phyloP scores from a whole-genome alignment of 208 protist species.

The Acanthamoeba healyi region DNA sequence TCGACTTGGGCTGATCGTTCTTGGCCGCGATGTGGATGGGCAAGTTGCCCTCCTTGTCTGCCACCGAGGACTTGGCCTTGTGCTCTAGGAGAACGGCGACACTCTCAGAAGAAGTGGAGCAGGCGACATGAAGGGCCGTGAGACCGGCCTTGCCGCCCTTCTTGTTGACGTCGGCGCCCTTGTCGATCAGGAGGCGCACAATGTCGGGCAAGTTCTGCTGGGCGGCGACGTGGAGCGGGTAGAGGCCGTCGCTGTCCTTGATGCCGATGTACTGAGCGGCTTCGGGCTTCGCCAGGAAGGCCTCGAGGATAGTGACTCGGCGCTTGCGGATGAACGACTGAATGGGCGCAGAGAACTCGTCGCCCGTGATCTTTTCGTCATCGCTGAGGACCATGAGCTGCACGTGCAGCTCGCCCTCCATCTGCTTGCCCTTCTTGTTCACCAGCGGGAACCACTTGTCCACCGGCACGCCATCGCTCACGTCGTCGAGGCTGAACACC shows the following conservation, averaged over 20 bases:
- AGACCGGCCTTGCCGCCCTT: constrained; percentile 2
- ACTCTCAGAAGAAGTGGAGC: constrained; percentile 45
- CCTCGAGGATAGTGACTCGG: neutral
- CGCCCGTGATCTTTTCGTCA: constrained; percentile 52
- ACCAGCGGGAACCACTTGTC: constrained; percentile 38
- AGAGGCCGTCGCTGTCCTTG: constrained; percentile 36
- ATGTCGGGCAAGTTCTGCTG: constrained; percentile 37
- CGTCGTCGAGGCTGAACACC: constrained; percentile 36
- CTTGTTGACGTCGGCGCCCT: constrained; percentile 54
- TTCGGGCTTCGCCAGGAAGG: constrained; percentile 5
- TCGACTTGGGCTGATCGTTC: constrained; percentile 67
- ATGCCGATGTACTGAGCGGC: neutral
- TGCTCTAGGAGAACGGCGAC: constrained; percentile 52
- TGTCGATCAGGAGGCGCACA: constrained; percentile 42
- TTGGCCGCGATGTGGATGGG: constrained; percentile 63
- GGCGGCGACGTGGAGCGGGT: constrained; percentile 61
- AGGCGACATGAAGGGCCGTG: constrained; percentile 62
- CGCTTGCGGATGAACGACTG: constrained; percentile 72
- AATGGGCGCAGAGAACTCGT: constrained; percentile 60
- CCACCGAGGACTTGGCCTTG: constrained; percentile 27
- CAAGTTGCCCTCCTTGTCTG: constrained; percentile 69
- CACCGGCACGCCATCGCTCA: constrained; percentile 55
- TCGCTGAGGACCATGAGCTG: constrained; percentile 59
- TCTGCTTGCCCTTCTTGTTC: constrained; percentile 27
- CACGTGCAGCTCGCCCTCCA: constrained; percentile 64